Evolutionary conservation across 768 basidiomycete species (phyloP), one percentile per base, ranked within the genome.

Genomic region (Cyclocybe cylindracea): DNA sequence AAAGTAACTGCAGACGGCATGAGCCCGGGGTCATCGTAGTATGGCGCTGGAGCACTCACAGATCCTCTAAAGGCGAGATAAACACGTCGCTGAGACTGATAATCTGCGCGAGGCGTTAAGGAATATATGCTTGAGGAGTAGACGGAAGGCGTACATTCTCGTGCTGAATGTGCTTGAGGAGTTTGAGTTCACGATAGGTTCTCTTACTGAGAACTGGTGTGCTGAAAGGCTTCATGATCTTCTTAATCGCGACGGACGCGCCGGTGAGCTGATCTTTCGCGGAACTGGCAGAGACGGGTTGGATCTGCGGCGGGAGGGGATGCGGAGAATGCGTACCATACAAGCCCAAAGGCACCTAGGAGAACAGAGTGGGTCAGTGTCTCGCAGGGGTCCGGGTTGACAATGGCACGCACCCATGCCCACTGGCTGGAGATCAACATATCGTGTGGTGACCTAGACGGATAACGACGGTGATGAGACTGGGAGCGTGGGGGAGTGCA

Each of bases 191-290:
- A 55, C 97, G 84, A 71, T 98, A 98, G 1, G 97, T 99, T 57
- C 97, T 81, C 75, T 98, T 98, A 71, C 87, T 89, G 61, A 99
- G 79, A n/a, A 99, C 97, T 14, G 97, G 95, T 5, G 97, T 98
- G 67, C 89, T 91, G 76, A 99, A 99, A 6, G 97, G 97, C 71
- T 99, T 99, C 96, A 98, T 98, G 78, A 98, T 99, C 85, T 98
- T 98, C 84, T 99, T 99, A 78, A 99, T 95, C 64, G 97, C 97
- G 51, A 96, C 95, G 13, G 92, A 90, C 41, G 93, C 84, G 38
- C 85, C 89, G 7, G 94, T 96, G 48, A 98, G 83, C 71, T 98
- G 95, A 69, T 96, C 91, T 70, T 94, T 95, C 33, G 93, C 89
- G 13, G 94, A 95, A 64, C 94, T 96, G 60, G 18, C 36, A 47